These are phyloP conservation scores for Erythrophleum ivorense DNA, from an alignment of 331 rosid species.

Conservation along the genomic window DNA sequence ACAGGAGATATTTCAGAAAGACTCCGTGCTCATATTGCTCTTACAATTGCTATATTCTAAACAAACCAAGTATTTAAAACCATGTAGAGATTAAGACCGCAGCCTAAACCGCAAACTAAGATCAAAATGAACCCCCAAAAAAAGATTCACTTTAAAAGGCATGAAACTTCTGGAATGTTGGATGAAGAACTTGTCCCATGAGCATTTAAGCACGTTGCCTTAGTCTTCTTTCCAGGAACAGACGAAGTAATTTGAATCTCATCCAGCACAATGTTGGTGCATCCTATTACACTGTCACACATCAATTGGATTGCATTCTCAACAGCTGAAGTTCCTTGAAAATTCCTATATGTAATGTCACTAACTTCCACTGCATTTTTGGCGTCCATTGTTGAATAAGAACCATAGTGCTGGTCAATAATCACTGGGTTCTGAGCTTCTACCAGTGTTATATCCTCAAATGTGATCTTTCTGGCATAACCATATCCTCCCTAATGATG, in stretches of 20 bases:
- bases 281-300: conserved; percentile 27
- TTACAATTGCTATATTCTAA: neutral
- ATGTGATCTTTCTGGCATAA: conserved; percentile 55
- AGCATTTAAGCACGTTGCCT: conserved; percentile 43
- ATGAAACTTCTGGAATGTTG: conserved; percentile 43
- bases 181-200: conserved; percentile 13
- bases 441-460: conserved; percentile 41
- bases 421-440: conserved; percentile 44
- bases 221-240: neutral
- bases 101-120: no score
- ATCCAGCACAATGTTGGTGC: conserved; percentile 44
- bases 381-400: neutral
- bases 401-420: conserved; percentile 51
- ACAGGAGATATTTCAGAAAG: neutral
- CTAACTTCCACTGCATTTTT: conserved; percentile 24
- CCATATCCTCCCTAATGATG: conserved; percentile 60
- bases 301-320: conserved; percentile 36
- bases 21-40: neutral
- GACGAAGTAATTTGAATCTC: conserved; percentile 14
- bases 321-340: conserved; percentile 39
- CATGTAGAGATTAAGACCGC: no score
- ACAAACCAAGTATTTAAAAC: neutral
- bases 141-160: conserved; percentile 26
- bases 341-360: conserved; percentile 44
- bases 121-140: neutral